Percentiles rank a stretch among this genome's conserved stretches.
Conservation (phyloP, 2,329 filamentous ascomycete genomes). For the Talaromyces sp. region DNA sequence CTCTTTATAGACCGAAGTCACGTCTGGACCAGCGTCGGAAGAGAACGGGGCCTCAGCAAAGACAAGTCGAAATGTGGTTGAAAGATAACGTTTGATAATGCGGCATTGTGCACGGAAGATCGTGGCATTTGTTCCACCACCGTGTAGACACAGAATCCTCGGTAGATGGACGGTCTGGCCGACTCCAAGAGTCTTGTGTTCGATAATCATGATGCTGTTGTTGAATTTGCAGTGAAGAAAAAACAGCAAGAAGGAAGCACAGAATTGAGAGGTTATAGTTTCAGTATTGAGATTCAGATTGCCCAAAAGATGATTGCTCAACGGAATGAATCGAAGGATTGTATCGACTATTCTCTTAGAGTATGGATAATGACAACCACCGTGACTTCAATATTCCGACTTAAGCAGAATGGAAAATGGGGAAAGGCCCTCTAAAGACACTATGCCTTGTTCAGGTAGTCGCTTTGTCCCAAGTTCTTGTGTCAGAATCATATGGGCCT, state of each 20-base stretch:
- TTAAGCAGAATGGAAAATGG: not conserved
- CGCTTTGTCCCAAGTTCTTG: not conserved
- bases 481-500: not conserved
- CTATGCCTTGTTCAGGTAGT: not conserved
- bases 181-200: not conserved
- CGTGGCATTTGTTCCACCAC: slow-evolving; percentile 67
- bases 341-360: not conserved
- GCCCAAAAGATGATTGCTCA: not conserved
- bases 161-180: slow-evolving; percentile 38
- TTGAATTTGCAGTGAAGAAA: not conserved
- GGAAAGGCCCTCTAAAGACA: not conserved
- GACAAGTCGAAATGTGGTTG: slow-evolving; percentile 63
- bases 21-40: slow-evolving; percentile 59
- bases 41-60: slow-evolving; percentile 69
- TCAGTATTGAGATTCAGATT: not conserved
- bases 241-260: not conserved
- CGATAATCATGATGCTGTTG: not conserved
- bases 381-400: not conserved
- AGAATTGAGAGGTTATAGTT: not conserved
- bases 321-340: not conserved
- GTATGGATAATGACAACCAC: not conserved
- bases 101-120: slow-evolving; percentile 69
- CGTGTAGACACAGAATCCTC: slow-evolving; percentile 76
- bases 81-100: slow-evolving; percentile 49
- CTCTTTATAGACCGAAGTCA: slow-evolving; percentile 62